Evolutionary conservation across 2,329 filamentous ascomycete genomes (phyloP).

Genomic region (Paraconiothyrium sp.): DNA sequence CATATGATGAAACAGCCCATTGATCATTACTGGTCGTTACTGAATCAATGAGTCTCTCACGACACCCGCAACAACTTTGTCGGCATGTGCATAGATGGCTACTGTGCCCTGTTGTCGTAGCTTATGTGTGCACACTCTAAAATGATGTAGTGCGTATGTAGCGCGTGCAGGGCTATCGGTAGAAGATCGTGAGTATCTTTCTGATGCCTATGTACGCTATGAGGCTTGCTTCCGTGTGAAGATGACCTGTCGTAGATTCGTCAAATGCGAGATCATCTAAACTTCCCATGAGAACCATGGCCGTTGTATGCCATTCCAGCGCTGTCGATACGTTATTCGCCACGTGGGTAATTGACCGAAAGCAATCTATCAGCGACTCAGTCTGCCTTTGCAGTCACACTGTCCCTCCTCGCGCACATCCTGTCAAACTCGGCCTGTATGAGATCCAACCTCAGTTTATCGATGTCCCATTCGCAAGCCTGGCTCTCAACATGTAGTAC

Average conservation of each 20-base stretch:
- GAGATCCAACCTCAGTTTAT: conserved; percentile 33
- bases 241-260: background rate
- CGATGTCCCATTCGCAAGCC: conserved; percentile 39
- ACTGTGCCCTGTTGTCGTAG: too few species aligned
- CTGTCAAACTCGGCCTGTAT: conserved; percentile 34
- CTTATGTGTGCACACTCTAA: too few species aligned
- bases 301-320: background rate
- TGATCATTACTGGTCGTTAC: too few species aligned
- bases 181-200: background rate
- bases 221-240: background rate
- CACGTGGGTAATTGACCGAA: background rate
- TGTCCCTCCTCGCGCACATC: conserved; percentile 24
- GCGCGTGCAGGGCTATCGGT: background rate
- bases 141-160: too few species aligned
- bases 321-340: background rate
- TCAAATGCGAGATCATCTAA: background rate
- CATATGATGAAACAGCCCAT: too few species aligned
- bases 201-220: background rate
- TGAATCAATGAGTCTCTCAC: too few species aligned
- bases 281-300: background rate
- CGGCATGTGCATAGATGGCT: too few species aligned
- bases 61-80: too few species aligned
- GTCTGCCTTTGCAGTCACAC: conserved; percentile 3
- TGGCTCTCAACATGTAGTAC: conserved; percentile 40
- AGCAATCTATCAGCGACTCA: background rate